Evolutionary conservation across 345 rosid species (phyloP), one percentile per base, ranked within the genome.

Genomic region (Combretum micranthum): DNA sequence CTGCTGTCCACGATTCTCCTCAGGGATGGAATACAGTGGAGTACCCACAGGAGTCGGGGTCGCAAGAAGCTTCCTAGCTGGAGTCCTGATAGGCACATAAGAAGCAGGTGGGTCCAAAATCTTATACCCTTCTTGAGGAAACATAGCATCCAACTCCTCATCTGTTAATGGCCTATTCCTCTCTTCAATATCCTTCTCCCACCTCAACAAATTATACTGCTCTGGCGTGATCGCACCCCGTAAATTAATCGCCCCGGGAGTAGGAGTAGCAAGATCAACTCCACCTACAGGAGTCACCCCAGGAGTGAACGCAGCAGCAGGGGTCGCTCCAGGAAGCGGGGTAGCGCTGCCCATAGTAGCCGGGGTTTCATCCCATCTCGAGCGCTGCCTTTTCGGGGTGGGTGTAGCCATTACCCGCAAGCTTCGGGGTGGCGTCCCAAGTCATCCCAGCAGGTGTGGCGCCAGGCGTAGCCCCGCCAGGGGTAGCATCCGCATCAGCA

Each of bases 151-250:
- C 53, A 93, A 84, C 76, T 93, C 99, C 73, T 93, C 97, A 81
- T 93, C 97, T 21, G 90, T 79, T 83, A 93, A 64, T 1, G 97
- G 99, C 51, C 95, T 75, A 66, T 93, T 93, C 73, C 99, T 93
- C 71, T 93, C 99, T 65, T 93, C 99, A 13, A 93, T 89, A 79
- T 89, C 99, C 86, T 73, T 93, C 84, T 93, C 99, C 99, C 99
- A 93, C 76, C 96, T 83, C 75, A 78, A 6, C 74, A 93, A 50
- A 73, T 93, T 93, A 75, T 80, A 83, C 69, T 82, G 92, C 83
- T 93, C 99, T 0, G 99, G 96, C 0, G 97, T 93, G 46, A 93
- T 78, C 10, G 84, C 78, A 44, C 90, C 92, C 25, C 90, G 84
- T 54, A 86, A 37, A 63, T 79, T 78, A 47, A 87, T 64, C 18